Conservation (phyloP, 805 yeast genomes). For the Yarrowia yakushimensis region DNA sequence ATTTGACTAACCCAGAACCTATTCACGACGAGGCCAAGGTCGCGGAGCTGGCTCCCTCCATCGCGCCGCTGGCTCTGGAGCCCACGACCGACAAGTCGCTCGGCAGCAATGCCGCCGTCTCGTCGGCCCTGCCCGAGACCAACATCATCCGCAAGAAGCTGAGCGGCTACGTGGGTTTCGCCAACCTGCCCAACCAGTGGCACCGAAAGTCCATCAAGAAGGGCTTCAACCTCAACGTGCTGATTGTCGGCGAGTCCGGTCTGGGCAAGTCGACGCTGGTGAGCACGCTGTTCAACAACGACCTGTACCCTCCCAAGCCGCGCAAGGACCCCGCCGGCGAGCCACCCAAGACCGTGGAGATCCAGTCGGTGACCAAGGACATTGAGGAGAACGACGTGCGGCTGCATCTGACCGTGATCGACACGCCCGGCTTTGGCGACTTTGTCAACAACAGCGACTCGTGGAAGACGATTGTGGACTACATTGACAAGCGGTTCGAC, state of each 20-base stretch:
- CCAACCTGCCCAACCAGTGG: constrained; percentile 98
- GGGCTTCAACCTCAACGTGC: constrained; percentile 83
- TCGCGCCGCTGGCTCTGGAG: constrained; percentile 22
- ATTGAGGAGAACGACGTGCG: constrained; percentile 94
- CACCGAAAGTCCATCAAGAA: constrained; percentile 87
- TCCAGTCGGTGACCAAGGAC: constrained; percentile 60
- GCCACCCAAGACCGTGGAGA: constrained; percentile 47
- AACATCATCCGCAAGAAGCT: constrained; percentile 52
- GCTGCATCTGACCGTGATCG: constrained; percentile 76
- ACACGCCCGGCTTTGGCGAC: constrained; percentile 94
- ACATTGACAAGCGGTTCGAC: constrained; percentile 82
- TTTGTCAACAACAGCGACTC: constrained; percentile 71
- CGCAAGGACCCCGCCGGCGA: constrained; percentile 46
- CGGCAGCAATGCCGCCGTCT: constrained; percentile 22
- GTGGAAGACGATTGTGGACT: constrained; percentile 90
- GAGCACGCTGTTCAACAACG: constrained; percentile 79
- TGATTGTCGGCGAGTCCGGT: constrained; percentile 83
- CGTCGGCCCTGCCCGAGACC: constrained; percentile 27
- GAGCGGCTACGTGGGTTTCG: constrained; percentile 93
- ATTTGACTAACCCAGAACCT: constrained; percentile 23
- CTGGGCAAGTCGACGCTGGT: constrained; percentile 90
- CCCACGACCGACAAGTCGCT: constrained; percentile 26
- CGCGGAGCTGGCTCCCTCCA: constrained; percentile 24
- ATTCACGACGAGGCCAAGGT: constrained; percentile 23
- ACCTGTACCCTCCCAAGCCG: constrained; percentile 47